Base-by-base conservation (phyloP, 1,284 basidiomycete genomes). In the Ceratobasidium sp. region DNA sequence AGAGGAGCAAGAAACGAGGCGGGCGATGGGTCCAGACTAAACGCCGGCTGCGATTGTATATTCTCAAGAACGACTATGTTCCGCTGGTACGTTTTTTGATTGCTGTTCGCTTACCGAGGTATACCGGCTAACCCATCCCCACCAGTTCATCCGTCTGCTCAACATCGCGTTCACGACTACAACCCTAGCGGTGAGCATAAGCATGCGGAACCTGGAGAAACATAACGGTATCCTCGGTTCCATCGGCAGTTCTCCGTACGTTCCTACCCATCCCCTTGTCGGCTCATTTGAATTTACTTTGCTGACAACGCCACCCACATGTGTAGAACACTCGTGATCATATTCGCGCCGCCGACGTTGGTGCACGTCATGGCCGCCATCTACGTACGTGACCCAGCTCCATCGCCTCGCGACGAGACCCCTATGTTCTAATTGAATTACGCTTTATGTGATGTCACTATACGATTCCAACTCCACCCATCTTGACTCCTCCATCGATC, bases 311-410 rank as follows among this genome's bases (percentile, higher is more conserved):
- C 66, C 52, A 67, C 66, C 66, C 33, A 4, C 33, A 33, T 33
- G 33, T 33, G 77, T 80, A 96, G 95, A 23, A 91, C 93, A 3
- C 88, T 96, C 26, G 92, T 95, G 73, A 94, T 97, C 81, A 92
- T 97, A 71, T 96, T 96, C 83, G 92, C 94, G 5, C 94, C 95
- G 9, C 85, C 94, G 76, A 96, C 94, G 3, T 87, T 97, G 48
- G 87, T 94, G 1, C 96, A 97, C 86, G 95, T 97, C 80, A 91
- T 96, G 87, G 86, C 89, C 62, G 93, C 94, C 52, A 91, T 96
- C 80, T 95, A 94, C 84, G 94, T 94, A 83, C 79, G 92, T 86
- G n/a, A 33, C 44, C 50, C 67, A 13, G 42, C 40, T 48, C 50
- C 52, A 38, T 54, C 42, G 10, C 64, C 33, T 33, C 33, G 33